Conservation (phyloP, 805 yeast species). For the Isabelozyma gotoi region DNA sequence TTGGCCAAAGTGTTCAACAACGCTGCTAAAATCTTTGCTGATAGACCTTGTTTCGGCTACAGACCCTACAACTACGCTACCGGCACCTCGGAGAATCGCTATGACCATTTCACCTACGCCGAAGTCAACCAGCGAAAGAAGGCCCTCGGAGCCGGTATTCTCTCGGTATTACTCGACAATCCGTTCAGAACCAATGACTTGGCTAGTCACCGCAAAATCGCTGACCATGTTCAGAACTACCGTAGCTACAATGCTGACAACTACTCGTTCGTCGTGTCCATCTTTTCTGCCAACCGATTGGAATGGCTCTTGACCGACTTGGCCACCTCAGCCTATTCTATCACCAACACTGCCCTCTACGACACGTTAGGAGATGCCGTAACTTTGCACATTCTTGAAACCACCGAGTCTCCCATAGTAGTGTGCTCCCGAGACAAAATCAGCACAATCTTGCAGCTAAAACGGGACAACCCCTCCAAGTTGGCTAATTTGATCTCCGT, state of each 20-base stretch:
- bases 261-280: conserved; percentile 11
- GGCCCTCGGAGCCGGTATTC: conserved; percentile 40
- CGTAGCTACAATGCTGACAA: not conserved
- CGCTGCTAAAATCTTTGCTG: conserved; percentile 13
- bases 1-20: conserved; percentile 17
- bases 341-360: conserved; percentile 19
- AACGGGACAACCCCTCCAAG: conserved; percentile 10
- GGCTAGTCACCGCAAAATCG: conserved; percentile 16
- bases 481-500: conserved; percentile 18
- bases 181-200: conserved; percentile 15
- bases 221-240: conserved; percentile 26
- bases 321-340: conserved; percentile 14
- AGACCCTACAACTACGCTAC: conserved; percentile 19
- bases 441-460: conserved; percentile 10
- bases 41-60: conserved; percentile 21
- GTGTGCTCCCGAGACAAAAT: conserved; percentile 17
- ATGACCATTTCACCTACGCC: conserved; percentile 17
- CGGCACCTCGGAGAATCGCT: conserved; percentile 6
- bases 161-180: conserved; percentile 22
- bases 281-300: conserved; percentile 17
- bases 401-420: conserved; percentile 16
- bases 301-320: conserved; percentile 11
- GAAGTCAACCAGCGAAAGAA: conserved; percentile 30
- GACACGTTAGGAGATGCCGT: conserved; percentile 18
- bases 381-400: conserved; percentile 17